These are phyloP conservation scores for Lyophyllum decastes DNA, from an alignment of 768 basidiomycete genomes.

Conservation along the genomic window DNA sequence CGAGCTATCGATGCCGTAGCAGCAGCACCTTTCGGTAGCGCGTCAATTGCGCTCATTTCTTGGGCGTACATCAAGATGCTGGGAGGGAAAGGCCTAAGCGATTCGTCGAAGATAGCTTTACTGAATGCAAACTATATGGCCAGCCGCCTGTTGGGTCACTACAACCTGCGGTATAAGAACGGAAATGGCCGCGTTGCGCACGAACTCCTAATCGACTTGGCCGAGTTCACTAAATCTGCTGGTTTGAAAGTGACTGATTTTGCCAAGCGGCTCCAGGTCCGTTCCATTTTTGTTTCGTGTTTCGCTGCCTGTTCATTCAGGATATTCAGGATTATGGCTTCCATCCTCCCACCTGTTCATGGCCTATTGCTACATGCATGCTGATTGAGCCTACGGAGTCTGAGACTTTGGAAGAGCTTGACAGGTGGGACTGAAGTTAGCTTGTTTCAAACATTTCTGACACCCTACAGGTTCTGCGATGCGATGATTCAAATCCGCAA, in stretches of 20 bases:
- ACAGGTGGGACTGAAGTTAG: conserved; percentile 55
- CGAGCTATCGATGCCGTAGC: conserved; percentile 85
- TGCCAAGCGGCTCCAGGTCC: conserved; percentile 90
- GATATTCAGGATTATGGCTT: conserved; percentile 77
- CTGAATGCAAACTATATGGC: conserved; percentile 99
- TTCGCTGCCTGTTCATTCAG: not conserved
- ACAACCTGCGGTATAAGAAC: conserved; percentile 89
- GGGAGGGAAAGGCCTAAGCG: conserved; percentile 86
- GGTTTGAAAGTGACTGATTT: conserved; percentile 95
- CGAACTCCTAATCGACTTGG: conserved; percentile 92
- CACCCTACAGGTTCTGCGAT: conserved; percentile 79
- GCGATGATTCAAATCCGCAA: conserved; percentile 96
- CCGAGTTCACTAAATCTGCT: conserved; percentile 89
- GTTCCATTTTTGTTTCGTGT: not conserved
- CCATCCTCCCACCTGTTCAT: conserved; percentile 97
- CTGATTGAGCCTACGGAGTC: conserved; percentile 98
- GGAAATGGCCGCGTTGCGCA: conserved; percentile 91
- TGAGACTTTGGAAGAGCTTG: conserved; percentile 90
- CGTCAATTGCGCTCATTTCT: conserved; percentile 93
- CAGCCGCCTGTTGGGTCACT: conserved; percentile 78
- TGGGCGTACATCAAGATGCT: conserved; percentile 99
- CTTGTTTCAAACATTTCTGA: not conserved
- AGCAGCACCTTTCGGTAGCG: conserved; percentile 91
- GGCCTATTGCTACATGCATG: conserved; percentile 98
- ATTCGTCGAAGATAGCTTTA: conserved; percentile 85